Conservation (phyloP, 2,329 filamentous ascomycete genomes). For the Penicillium aurantiogriseum region DNA sequence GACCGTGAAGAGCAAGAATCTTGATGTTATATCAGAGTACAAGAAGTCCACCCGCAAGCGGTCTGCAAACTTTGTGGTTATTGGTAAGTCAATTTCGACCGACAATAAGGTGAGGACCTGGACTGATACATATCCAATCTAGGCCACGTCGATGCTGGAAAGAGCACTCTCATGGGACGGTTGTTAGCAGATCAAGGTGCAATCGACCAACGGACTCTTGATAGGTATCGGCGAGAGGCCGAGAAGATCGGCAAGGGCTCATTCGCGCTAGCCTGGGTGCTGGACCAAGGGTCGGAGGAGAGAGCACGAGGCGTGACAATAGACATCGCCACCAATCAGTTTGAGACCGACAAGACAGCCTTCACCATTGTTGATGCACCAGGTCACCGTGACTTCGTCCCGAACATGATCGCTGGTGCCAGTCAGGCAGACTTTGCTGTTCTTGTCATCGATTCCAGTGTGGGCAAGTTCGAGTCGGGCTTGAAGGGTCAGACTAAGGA, state of each 20-base stretch:
- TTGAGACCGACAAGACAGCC: slow-evolving; percentile 79
- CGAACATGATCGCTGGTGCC: slow-evolving; percentile 97
- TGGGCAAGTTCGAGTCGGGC: slow-evolving; percentile 89
- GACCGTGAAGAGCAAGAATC: slow-evolving; percentile 67
- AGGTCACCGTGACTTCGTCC: slow-evolving; percentile 92
- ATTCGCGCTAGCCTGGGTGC: slow-evolving; percentile 94
- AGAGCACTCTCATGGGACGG: slow-evolving; percentile 97
- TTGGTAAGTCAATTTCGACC: slow-evolving; percentile 58
- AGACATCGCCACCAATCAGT: slow-evolving; percentile 92
- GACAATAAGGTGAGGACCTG: not conserved
- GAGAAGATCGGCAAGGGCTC: slow-evolving; percentile 91
- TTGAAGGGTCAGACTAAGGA: slow-evolving; percentile 92
- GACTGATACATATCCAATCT: slow-evolving; percentile 25
- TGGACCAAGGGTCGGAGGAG: slow-evolving; percentile 90
- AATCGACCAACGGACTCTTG: slow-evolving; percentile 82
- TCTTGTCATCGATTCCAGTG: slow-evolving; percentile 86
- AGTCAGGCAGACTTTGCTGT: slow-evolving; percentile 96
- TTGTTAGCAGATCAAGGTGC: slow-evolving; percentile 83
- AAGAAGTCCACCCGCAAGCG: slow-evolving; percentile 73
- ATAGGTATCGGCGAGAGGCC: slow-evolving; percentile 84
- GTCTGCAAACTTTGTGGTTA: slow-evolving; percentile 85
- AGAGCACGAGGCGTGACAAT: slow-evolving; percentile 89
- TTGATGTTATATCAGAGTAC: slow-evolving; percentile 81
- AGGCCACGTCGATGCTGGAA: slow-evolving; percentile 97
- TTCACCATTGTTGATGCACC: slow-evolving; percentile 97